Base-by-base conservation (phyloP, 1,284 basidiomycete genomes). In the Microbotryum lychnidis-dioicae region DNA sequence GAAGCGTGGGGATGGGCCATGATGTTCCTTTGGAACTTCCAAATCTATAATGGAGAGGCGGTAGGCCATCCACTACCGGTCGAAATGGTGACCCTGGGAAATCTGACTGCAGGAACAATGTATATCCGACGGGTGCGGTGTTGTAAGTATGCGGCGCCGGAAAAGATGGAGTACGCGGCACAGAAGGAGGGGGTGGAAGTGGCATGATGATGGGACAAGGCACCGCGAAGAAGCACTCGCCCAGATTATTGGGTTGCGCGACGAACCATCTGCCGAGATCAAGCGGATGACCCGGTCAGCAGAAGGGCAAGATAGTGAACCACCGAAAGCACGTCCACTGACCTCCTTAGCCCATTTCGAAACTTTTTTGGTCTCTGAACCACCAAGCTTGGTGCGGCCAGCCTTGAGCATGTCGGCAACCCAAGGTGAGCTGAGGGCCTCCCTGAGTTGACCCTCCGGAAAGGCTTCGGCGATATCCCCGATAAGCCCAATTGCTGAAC, bases 401-500 rank as follows among this genome's bases (percentile, higher is more conserved):
- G 75, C 73, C 66, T 89, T 82, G 72, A 98, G 80, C 66, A 91
- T 86, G 21, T 80, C 79, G 3, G 83, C 82, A 57, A 98, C 81
- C 91, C 93, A 97, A 47, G 86, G 84, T 49, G 83, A 79, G 53
- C 90, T 80, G 58, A 98, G 78, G 57, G 85, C 75, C 53, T 85
- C 84, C 78, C 90, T 89, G 74, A 96, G 82, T 71, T 91, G 82
- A 42, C 87, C 86, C 64, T 81, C 80, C 51, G 85, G 82, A 81
- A 88, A 96, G 21, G 84, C 82, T 72, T 92, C 89, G 1, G 91
- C 93, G 50, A 98, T 80, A 73, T 99, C 94, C 62, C 96, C 96
- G 60, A 98, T 79, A 27, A 96, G 80, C 45, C 92, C 92, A 66
- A 88, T 85, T 6, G 83, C 82, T 42, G 90, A 78, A 69, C 86